phyloP scores from a whole-genome alignment of 2,329 filamentous ascomycete species.

The Clonostachys byssicola region DNA sequence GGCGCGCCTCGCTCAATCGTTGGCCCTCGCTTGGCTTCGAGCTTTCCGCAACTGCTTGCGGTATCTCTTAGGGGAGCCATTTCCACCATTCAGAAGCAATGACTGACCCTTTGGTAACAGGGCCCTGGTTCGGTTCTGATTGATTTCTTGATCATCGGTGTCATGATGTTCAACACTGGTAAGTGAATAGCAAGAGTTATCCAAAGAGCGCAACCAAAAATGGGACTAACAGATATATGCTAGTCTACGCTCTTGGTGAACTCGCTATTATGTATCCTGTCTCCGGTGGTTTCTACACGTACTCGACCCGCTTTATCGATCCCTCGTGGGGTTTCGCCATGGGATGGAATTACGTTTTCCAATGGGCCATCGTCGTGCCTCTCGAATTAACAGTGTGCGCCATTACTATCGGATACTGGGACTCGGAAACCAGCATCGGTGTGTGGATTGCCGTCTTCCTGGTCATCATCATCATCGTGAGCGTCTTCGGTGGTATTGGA shows the following conservation, averaged over 20 bases:
- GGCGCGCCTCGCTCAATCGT: background rate
- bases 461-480: conserved; percentile 37
- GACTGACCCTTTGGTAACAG: conserved; percentile 4
- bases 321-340: conserved; percentile 52
- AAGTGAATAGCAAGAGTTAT: conserved; percentile 1
- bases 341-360: conserved; percentile 45
- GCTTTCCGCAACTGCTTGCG: background rate
- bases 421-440: conserved; percentile 31
- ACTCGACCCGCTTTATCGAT: conserved; percentile 54
- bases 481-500: conserved; percentile 45
- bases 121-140: conserved; percentile 28
- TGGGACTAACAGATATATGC: background rate
- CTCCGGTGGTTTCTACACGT: conserved; percentile 56
- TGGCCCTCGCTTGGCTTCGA: background rate
- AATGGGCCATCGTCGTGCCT: conserved; percentile 41
- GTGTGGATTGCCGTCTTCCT: conserved; percentile 50
- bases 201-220: too few relatives aligned
- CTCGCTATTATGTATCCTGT: conserved; percentile 54
- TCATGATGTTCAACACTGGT: conserved; percentile 49
- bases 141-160: conserved; percentile 42
- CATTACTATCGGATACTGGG: conserved; percentile 48
- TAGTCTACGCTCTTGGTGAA: conserved; percentile 53
- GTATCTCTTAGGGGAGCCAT: too few relatives aligned
- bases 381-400: conserved; percentile 43
- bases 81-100: background rate